Conservation (phyloP, 371 early-diverging fungal genomes). For the Sporodiniella umbellata region DNA sequence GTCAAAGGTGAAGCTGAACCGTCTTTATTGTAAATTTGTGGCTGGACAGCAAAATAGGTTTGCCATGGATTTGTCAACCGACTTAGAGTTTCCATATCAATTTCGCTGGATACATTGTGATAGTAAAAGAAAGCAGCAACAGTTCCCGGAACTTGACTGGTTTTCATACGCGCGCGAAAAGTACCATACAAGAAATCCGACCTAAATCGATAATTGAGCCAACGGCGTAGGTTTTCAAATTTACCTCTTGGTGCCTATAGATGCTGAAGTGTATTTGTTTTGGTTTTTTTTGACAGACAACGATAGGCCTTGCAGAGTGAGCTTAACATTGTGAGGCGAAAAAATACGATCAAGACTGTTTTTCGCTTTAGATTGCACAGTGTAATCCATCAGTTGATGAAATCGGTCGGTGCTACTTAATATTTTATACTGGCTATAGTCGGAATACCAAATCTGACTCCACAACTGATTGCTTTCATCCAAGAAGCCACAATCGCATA, state of each 20-base stretch:
- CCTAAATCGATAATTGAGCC: conserved; percentile 3
- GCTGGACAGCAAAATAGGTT: conserved; percentile 38
- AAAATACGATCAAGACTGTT: conserved; percentile 32
- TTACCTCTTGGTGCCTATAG: conserved; percentile 40
- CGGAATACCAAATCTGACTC: conserved; percentile 37
- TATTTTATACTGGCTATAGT: conserved; percentile 23
- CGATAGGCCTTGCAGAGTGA: conserved; percentile 15
- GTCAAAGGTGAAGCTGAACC: conserved; percentile 35
- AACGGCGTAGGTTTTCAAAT: neutral
- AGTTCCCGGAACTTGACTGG: conserved; percentile 31
- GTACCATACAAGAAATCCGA: conserved; percentile 42
- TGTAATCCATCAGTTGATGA: conserved; percentile 38
- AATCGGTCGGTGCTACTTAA: conserved; percentile 24
- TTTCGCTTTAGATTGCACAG: conserved; percentile 25
- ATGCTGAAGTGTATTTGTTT: conserved; percentile 23
- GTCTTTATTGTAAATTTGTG: conserved; percentile 34
- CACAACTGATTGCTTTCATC: conserved; percentile 25
- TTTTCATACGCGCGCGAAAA: conserved; percentile 34
- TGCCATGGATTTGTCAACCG: conserved; percentile 27
- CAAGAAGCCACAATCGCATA: no score
- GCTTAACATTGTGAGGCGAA: conserved; percentile 26
- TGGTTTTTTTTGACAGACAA: conserved; percentile 4
- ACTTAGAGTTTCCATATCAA: conserved; percentile 43
- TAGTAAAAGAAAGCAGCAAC: conserved; percentile 40
- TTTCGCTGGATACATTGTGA: conserved; percentile 33